Conservation (phyloP, 768 basidiomycete species). For the Cystofilobasidium bisporidii region DNA sequence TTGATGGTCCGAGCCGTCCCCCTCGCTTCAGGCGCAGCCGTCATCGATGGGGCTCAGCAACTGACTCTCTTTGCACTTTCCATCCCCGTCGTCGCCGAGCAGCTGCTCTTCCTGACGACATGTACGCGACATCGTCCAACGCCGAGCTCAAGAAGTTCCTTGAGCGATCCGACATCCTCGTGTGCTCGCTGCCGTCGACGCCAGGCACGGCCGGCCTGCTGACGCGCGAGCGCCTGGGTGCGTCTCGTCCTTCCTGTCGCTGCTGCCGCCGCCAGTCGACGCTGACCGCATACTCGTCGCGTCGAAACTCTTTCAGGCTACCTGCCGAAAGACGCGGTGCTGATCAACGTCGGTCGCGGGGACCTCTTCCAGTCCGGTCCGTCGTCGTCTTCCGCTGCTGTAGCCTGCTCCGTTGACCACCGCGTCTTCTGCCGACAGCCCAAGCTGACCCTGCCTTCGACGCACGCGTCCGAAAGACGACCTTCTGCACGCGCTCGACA, state of each 20-base stretch:
- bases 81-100: neutral
- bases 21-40: no score
- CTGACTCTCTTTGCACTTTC: neutral
- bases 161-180: slow-evolving; percentile 34
- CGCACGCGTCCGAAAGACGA: no score
- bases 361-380: slow-evolving; percentile 38
- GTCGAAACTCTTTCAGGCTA: no score
- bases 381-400: neutral
- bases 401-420: no score
- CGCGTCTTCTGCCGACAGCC: no score
- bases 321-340: slow-evolving; percentile 38
- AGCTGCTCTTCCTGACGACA: slow-evolving; percentile 36
- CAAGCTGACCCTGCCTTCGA: no score
- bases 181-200: slow-evolving; percentile 36
- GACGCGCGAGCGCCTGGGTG: slow-evolving; percentile 33
- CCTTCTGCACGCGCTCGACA: slow-evolving; percentile 31
- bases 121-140: slow-evolving; percentile 33
- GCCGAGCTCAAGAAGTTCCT: slow-evolving; percentile 34
- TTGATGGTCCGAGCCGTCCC: slow-evolving; percentile 34
- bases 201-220: slow-evolving; percentile 31
- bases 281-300: no score
- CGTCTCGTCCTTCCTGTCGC: slow-evolving; percentile 2
- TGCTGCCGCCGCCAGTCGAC: no score
- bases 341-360: slow-evolving; percentile 42
- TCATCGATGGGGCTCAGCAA: no score